These are phyloP conservation scores for Dactylonectria estremocensis DNA, from an alignment of 2,329 filamentous ascomycete species.

Conservation along the genomic window DNA sequence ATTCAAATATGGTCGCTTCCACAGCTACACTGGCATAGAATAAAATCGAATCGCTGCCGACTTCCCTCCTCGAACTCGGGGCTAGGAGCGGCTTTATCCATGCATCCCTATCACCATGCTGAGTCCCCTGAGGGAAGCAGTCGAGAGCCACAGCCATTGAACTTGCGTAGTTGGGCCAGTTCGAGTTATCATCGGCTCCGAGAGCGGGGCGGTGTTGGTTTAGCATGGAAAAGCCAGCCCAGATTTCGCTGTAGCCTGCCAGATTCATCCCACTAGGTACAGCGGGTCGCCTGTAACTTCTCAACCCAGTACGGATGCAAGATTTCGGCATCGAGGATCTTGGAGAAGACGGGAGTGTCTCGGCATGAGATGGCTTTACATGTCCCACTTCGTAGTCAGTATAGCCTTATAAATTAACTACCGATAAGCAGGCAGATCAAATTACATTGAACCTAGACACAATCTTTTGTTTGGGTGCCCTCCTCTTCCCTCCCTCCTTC, in stretches of 20 bases:
- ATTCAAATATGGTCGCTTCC: too few relatives aligned
- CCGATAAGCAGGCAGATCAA: not conserved
- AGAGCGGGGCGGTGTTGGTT: conserved; percentile 4
- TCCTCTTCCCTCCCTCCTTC: not conserved
- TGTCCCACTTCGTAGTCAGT: not conserved
- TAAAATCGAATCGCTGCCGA: not conserved
- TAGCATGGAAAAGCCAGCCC: not conserved
- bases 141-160: too few relatives aligned
- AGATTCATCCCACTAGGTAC: not conserved
- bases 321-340: not conserved
- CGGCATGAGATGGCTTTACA: not conserved
- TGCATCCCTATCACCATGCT: too few relatives aligned
- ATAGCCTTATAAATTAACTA: not conserved
- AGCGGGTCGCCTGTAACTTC: conserved; percentile 7
- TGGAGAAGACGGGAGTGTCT: not conserved
- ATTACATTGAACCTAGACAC: not conserved
- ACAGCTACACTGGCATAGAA: not conserved
- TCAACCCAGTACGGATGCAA: not conserved
- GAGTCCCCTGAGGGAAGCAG: too few relatives aligned
- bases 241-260: conserved; percentile 12
- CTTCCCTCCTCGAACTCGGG: not conserved
- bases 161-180: too few relatives aligned
- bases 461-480: not conserved
- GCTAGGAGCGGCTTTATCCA: conserved; percentile 12
- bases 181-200: not conserved